phyloP scores from a whole-genome alignment of 2,329 filamentous ascomycete genomes.

The Clonostachys byssicola region DNA sequence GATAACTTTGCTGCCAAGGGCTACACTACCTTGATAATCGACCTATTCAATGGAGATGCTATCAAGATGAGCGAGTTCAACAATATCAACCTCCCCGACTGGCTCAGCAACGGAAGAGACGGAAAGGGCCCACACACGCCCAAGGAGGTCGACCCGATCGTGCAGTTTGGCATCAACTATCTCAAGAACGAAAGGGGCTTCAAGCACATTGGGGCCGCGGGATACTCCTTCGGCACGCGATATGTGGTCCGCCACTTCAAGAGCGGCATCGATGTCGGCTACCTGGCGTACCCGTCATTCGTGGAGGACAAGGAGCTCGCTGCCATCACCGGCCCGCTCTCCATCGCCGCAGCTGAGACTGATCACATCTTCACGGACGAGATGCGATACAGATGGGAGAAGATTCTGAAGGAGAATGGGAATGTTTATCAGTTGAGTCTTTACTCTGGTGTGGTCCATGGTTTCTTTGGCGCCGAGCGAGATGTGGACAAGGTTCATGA shows the following conservation, averaged over 20 bases:
- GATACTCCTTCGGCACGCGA: slow-evolving; percentile 65
- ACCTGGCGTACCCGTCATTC: slow-evolving; percentile 60
- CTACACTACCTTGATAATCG: slow-evolving; percentile 29
- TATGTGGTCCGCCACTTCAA: slow-evolving; percentile 67
- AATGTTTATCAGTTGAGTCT: slow-evolving; percentile 65
- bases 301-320: slow-evolving; percentile 55
- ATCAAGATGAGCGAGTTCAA: slow-evolving; percentile 14
- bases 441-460: slow-evolving; percentile 66
- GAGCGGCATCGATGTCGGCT: slow-evolving; percentile 51
- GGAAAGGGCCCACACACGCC: slow-evolving; percentile 40
- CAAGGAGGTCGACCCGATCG: slow-evolving; percentile 23
- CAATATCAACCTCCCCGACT: slow-evolving; percentile 21
- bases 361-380: slow-evolving; percentile 55
- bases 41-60: slow-evolving; percentile 31
- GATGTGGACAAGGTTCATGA: slow-evolving; percentile 46
- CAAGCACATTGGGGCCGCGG: slow-evolving; percentile 48
- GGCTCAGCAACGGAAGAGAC: slow-evolving; percentile 32
- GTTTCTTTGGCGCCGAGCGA: slow-evolving; percentile 63
- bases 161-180: slow-evolving; percentile 41
- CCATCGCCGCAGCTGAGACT: slow-evolving; percentile 60
- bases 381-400: slow-evolving; percentile 53
- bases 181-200: slow-evolving; percentile 46
- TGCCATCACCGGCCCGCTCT: slow-evolving; percentile 50
- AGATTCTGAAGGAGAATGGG: slow-evolving; percentile 46
- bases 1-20: slow-evolving; percentile 29